These are phyloP conservation scores for Fermentozyma sake DNA, from an alignment of 1,139 yeast species.

Conservation along the genomic window DNA sequence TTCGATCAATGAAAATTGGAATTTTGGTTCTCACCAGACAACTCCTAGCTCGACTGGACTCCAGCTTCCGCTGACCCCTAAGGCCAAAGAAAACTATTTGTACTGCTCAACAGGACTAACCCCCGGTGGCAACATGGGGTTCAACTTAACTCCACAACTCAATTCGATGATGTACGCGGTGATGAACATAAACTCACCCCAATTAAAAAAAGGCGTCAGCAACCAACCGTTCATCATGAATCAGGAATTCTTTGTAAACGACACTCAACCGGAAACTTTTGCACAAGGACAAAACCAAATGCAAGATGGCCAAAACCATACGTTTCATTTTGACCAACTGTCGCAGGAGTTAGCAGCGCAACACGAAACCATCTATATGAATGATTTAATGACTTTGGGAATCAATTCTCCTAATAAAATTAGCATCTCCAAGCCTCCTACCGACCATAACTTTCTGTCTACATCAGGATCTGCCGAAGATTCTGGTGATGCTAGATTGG, in stretches of 20 bases:
- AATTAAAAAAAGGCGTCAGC: conserved; percentile 14
- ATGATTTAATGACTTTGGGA: conserved; percentile 15
- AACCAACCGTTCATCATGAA: conserved; percentile 20
- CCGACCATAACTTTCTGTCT: conserved; percentile 3
- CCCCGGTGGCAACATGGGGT: conserved; percentile 22
- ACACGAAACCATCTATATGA: conserved; percentile 15
- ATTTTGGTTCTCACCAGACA: conserved; percentile 3
- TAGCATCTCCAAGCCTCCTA: conserved; percentile 1
- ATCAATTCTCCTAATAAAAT: no score
- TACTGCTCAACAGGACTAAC: conserved; percentile 31
- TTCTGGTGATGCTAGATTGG: conserved; percentile 39
- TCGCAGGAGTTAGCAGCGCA: neutral
- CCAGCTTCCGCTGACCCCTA: conserved; percentile 34
- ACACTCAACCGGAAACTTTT: conserved; percentile 1
- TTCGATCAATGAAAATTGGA: conserved; percentile 15
- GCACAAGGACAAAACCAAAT: conserved; percentile 2
- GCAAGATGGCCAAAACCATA: conserved; percentile 5
- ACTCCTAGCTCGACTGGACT: conserved; percentile 3
- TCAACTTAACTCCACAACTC: conserved; percentile 42
- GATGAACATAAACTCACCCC: conserved; percentile 35
- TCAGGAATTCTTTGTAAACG: conserved; percentile 26
- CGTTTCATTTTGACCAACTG: conserved; percentile 2
- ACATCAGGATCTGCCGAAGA: conserved; percentile 19
- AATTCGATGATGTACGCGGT: conserved; percentile 40
- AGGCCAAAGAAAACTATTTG: conserved; percentile 27